These are phyloP conservation scores for Ustilago tritici DNA, from an alignment of 1,284 basidiomycete species.

Conservation along the genomic window DNA sequence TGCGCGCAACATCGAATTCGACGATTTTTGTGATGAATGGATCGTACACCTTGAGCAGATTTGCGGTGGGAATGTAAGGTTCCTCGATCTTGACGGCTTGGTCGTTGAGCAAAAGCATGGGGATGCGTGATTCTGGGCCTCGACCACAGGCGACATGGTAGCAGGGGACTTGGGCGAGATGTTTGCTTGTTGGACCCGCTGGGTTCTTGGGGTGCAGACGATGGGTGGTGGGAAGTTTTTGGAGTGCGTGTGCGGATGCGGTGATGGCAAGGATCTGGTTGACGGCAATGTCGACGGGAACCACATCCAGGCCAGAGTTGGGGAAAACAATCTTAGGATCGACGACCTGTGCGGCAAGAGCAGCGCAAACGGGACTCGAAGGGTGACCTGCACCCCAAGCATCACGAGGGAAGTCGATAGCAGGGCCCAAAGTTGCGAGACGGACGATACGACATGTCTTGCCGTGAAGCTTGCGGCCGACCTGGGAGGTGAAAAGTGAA, in stretches of 20 bases:
- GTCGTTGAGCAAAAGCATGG: conserved; percentile 44
- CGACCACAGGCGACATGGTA: conserved; percentile 52
- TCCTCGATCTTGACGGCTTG: conserved; percentile 31
- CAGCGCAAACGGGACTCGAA: conserved; percentile 51
- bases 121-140: conserved; percentile 31
- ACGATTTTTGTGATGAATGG: conserved; percentile 45
- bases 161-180: conserved; percentile 45
- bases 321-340: conserved; percentile 37
- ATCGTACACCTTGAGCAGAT: conserved; percentile 50
- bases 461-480: conserved; percentile 44
- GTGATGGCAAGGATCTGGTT: conserved; percentile 53
- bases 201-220: conserved; percentile 49
- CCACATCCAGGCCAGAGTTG: conserved; percentile 46
- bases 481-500: conserved; percentile 48
- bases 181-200: conserved; percentile 29
- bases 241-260: conserved; percentile 41
- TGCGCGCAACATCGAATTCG: conserved; percentile 42
- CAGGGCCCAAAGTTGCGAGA: conserved; percentile 46
- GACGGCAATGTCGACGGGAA: conserved; percentile 49
- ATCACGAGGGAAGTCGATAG: conserved; percentile 44
- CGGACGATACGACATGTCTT: conserved; percentile 51
- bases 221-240: conserved; percentile 42
- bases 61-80: conserved; percentile 42
- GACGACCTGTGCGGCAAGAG: conserved; percentile 29
- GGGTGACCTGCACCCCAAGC: conserved; percentile 53